phyloP scores from a whole-genome alignment of 768 basidiomycete species.

The Cyclocybe aegerita region DNA sequence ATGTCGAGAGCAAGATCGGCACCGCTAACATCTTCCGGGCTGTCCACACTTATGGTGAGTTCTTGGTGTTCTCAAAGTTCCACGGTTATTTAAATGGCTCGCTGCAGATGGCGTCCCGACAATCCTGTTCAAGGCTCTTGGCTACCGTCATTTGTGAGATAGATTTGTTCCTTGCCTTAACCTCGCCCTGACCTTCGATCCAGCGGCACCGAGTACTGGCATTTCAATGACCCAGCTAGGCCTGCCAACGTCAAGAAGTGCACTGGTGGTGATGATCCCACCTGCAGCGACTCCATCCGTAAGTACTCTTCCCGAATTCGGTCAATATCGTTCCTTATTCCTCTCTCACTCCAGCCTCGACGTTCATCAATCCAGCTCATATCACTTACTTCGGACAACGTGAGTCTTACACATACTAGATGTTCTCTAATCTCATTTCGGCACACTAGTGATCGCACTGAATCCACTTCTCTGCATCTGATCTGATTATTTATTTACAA shows the following conservation, averaged over 20 bases:
- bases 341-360: no score
- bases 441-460: no score
- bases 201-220: slow-evolving; percentile 41
- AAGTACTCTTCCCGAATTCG: slow-evolving; percentile 8
- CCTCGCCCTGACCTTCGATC: not conserved
- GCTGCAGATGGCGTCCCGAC: slow-evolving; percentile 50
- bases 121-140: slow-evolving; percentile 41
- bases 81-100: not conserved
- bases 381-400: no score
- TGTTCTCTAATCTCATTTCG: no score
- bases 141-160: slow-evolving; percentile 48
- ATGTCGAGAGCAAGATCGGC: slow-evolving; percentile 39
- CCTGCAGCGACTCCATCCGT: slow-evolving; percentile 50
- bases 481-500: no score
- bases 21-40: slow-evolving; percentile 37
- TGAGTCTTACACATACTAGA: no score
- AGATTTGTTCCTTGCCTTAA: not conserved
- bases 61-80: not conserved
- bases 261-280: slow-evolving; percentile 42
- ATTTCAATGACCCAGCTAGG: slow-evolving; percentile 38
- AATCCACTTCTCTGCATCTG: no score
- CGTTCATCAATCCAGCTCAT: no score
- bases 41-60: slow-evolving; percentile 43
- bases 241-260: slow-evolving; percentile 39
- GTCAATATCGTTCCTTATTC: no score